These are phyloP conservation scores for Russula earlei DNA, from an alignment of 768 basidiomycete species.

Conservation along the genomic window DNA sequence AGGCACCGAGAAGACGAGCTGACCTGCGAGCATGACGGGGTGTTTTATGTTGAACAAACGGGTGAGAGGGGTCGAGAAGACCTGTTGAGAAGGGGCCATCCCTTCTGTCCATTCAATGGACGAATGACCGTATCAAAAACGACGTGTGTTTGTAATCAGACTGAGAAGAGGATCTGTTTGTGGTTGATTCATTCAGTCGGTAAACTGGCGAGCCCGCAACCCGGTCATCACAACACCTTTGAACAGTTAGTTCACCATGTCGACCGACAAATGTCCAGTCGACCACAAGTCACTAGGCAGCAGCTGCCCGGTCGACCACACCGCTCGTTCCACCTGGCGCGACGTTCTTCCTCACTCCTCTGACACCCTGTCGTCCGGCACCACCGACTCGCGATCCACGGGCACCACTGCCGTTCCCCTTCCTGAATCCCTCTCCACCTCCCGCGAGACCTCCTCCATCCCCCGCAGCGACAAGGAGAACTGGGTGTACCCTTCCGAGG, in stretches of 20 bases:
- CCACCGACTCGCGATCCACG: background rate
- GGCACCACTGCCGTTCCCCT: background rate
- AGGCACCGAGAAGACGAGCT: background rate
- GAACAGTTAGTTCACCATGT: slow-evolving; percentile 3
- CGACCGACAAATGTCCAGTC: slow-evolving; percentile 12
- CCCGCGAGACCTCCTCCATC: slow-evolving; percentile 83
- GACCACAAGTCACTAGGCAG: slow-evolving; percentile 10
- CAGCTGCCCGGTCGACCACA: slow-evolving; percentile 29
- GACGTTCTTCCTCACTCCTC: slow-evolving; percentile 22
- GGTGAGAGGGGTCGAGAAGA: slow-evolving; percentile 69
- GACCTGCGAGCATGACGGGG: slow-evolving; percentile 75
- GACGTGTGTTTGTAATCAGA: too few species aligned
- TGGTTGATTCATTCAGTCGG: background rate
- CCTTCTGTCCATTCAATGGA: slow-evolving; percentile 10
- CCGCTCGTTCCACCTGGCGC: slow-evolving; percentile 27
- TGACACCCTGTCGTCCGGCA: slow-evolving; percentile 3
- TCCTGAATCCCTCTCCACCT: slow-evolving; percentile 41
- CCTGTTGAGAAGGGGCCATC: slow-evolving; percentile 58
- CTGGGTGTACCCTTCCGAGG: slow-evolving; percentile 98
- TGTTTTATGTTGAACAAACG: slow-evolving; percentile 70
- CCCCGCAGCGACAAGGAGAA: slow-evolving; percentile 61
- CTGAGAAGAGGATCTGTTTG: too few species aligned
- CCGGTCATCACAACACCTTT: background rate
- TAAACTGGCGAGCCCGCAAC: background rate
- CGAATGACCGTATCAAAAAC: background rate